These are phyloP conservation scores for Cryphonectria naterciae DNA, from an alignment of 2,329 filamentous ascomycete species.

Conservation along the genomic window DNA sequence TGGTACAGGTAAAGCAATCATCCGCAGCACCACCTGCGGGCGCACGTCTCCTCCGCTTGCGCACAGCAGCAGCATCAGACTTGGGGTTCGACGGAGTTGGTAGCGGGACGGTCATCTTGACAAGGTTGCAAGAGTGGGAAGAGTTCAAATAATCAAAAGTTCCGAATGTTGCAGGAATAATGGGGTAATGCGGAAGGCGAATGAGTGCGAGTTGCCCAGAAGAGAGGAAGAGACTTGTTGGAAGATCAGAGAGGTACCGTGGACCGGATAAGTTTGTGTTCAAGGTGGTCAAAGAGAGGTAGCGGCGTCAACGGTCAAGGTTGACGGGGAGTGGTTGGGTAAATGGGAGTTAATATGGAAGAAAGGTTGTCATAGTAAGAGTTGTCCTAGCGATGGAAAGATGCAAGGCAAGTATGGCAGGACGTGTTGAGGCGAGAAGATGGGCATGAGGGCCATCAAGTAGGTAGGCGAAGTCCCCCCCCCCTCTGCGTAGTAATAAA, in stretches of 20 bases:
- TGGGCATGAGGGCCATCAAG: constrained; percentile 21
- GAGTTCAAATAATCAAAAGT: neutral
- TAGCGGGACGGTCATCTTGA: constrained; percentile 54
- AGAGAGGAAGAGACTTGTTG: constrained; percentile 23
- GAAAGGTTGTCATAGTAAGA: constrained; percentile 35
- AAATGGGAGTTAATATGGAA: constrained; percentile 49
- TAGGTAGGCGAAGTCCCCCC: constrained; percentile 22
- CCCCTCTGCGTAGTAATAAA: constrained; percentile 17
- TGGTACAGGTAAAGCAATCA: constrained; percentile 93
- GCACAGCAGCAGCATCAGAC: constrained; percentile 48
- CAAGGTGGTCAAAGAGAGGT: constrained; percentile 36
- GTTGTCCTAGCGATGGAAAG: constrained; percentile 35
- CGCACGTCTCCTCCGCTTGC: constrained; percentile 83
- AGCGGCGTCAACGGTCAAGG: constrained; percentile 34
- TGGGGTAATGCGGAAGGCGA: constrained; percentile 11
- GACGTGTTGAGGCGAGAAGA: constrained; percentile 37
- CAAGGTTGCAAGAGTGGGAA: neutral
- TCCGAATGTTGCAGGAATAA: constrained; percentile 15
- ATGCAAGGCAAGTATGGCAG: constrained; percentile 40
- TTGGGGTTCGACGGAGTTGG: constrained; percentile 42
- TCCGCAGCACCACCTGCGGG: constrained; percentile 87
- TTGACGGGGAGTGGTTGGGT: constrained; percentile 40
- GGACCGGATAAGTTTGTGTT: constrained; percentile 25
- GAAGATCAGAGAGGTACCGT: constrained; percentile 28
- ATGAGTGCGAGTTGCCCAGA: constrained; percentile 17